phyloP scores from a whole-genome alignment of 495 filamentous ascomycete species.

The Lepraria neglecta region DNA sequence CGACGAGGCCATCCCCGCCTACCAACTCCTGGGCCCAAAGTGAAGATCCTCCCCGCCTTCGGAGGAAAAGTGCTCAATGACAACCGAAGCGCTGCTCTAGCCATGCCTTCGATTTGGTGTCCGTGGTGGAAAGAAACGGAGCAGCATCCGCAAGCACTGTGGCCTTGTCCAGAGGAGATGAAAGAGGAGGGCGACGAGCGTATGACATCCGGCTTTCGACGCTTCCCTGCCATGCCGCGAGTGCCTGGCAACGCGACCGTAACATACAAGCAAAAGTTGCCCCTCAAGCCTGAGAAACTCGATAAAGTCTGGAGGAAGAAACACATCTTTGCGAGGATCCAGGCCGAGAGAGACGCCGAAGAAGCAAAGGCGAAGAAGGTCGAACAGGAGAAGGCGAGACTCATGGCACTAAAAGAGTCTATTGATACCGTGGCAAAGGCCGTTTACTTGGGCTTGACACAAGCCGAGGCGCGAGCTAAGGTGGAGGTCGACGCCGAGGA shows the following conservation, averaged over 20 bases:
- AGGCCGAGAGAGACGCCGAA: too few species aligned
- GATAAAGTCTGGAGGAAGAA: conserved; percentile 21
- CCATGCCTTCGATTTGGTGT: conserved; percentile 28
- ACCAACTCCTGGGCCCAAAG: background rate
- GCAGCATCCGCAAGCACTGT: conserved; percentile 24
- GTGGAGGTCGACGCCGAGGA: too few species aligned
- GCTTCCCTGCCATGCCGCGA: conserved; percentile 31
- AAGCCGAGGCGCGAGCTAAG: too few species aligned
- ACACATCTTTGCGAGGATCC: too few species aligned
- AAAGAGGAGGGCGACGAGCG: conserved; percentile 34
- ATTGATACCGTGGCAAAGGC: too few species aligned
- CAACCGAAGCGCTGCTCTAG: conserved; percentile 23
- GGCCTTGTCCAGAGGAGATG: conserved; percentile 31
- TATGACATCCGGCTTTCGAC: conserved; percentile 28
- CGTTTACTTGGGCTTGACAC: too few species aligned
- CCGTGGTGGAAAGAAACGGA: conserved; percentile 10
- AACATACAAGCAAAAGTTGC: conserved; percentile 27
- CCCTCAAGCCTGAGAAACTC: conserved; percentile 9
- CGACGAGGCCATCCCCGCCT: background rate
- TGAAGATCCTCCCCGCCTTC: conserved; percentile 18
- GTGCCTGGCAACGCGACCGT: conserved; percentile 32
- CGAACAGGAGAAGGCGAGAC: too few species aligned
- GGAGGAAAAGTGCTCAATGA: conserved; percentile 24
- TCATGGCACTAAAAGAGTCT: too few species aligned
- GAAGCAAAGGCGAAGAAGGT: too few species aligned